Evolutionary conservation across 345 rosid genomes (phyloP).

Genomic region (Physaria fendleri): DNA sequence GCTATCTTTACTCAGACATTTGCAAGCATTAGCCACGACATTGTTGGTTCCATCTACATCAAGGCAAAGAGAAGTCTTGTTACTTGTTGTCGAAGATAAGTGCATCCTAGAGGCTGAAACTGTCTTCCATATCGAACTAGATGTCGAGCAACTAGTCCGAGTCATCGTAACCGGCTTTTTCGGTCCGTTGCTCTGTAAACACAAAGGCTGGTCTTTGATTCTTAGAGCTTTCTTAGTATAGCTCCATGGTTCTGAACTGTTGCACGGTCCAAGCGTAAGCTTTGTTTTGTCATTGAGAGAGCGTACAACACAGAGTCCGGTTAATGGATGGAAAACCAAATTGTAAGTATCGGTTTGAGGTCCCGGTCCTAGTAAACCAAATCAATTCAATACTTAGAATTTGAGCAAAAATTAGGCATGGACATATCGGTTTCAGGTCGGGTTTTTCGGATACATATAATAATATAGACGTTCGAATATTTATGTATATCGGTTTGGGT

Average conservation of each 20-base stretch:
- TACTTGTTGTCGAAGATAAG: conserved; percentile 39
- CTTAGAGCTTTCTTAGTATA: conserved; percentile 45
- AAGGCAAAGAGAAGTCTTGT: conserved; percentile 55
- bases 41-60: conserved; percentile 51
- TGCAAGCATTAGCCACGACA: conserved; percentile 43
- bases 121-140: conserved; percentile 51
- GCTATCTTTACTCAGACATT: conserved; percentile 45
- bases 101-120: conserved; percentile 84
- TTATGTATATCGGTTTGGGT: too few species aligned
- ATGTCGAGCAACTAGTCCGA: conserved; percentile 32
- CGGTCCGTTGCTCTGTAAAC: conserved; percentile 47
- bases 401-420: too few species aligned
- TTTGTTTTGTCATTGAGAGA: conserved; percentile 31
- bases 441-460: too few species aligned
- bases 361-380: conserved; percentile 66
- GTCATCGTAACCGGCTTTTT: conserved; percentile 43
- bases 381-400: not conserved
- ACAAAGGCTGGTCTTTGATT: conserved; percentile 48
- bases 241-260: conserved; percentile 66
- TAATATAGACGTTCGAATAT: too few species aligned
- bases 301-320: conserved; percentile 64
- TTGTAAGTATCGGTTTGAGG: conserved; percentile 39
- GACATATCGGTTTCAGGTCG: too few species aligned
- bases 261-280: conserved; percentile 59
- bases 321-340: conserved; percentile 69